Evolutionary conservation across 1,284 basidiomycete genomes (phyloP).

Genomic region (Vanrija pseudolonga): DNA sequence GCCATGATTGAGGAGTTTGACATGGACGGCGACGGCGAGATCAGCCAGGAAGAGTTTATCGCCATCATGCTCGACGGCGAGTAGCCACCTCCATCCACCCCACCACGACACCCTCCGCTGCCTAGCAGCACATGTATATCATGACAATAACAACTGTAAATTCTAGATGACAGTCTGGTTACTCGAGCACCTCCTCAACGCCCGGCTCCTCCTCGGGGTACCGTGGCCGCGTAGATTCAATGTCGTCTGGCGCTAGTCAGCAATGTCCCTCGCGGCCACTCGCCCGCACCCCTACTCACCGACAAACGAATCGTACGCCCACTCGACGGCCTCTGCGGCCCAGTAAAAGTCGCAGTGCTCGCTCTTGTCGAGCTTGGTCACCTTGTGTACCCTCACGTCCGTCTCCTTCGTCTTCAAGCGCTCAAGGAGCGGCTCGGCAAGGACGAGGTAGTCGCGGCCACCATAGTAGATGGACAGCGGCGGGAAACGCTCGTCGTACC

Average conservation of each 20-base stretch:
- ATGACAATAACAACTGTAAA: neutral
- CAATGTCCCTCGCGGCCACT: neutral
- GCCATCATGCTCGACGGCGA: slow-evolving; percentile 95
- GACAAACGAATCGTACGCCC: slow-evolving; percentile 53
- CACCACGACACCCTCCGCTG: neutral
- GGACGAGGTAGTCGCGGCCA: slow-evolving; percentile 54
- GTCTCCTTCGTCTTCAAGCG: slow-evolving; percentile 52
- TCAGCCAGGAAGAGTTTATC: slow-evolving; percentile 61
- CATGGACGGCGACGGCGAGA: slow-evolving; percentile 96
- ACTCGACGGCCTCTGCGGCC: slow-evolving; percentile 61
- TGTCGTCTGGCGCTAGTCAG: slow-evolving; percentile 28
- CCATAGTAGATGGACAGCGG: slow-evolving; percentile 58
- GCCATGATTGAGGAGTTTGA: slow-evolving; percentile 99
- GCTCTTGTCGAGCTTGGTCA: slow-evolving; percentile 53
- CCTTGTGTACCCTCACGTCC: slow-evolving; percentile 55
- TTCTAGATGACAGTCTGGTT: neutral
- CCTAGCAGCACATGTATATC: neutral
- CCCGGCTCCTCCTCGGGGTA: slow-evolving; percentile 32
- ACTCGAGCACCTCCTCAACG: neutral
- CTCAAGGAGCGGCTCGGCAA: slow-evolving; percentile 54
- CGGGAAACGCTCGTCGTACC: slow-evolving; percentile 59
- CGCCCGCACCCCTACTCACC: slow-evolving; percentile 28
- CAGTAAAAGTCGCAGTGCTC: slow-evolving; percentile 56
- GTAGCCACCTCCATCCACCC: slow-evolving; percentile 32
- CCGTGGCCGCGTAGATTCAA: slow-evolving; percentile 39